A percentile compares a stretch with the other conserved stretches of the same genome.
phyloP scores from a whole-genome alignment of 768 basidiomycete species.

The Boletellus ananiceps region DNA sequence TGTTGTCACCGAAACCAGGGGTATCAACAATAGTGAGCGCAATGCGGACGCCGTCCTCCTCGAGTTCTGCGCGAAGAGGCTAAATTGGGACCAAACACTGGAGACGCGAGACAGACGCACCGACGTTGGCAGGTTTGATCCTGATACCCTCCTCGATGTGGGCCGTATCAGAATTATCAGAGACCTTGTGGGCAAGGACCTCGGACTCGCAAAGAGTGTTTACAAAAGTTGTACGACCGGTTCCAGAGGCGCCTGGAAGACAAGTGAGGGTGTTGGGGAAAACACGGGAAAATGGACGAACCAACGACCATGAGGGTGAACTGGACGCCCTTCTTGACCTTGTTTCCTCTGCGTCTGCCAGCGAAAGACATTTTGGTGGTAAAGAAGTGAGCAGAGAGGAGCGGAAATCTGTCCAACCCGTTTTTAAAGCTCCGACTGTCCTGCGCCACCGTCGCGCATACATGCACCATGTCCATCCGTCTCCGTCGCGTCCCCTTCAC shows the following conservation, averaged over 20 bases:
- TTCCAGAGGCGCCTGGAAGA: constrained; percentile 85
- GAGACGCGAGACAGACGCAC: constrained; percentile 35
- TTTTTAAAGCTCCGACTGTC: constrained; percentile 32
- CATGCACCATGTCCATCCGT: constrained; percentile 11
- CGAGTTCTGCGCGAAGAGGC: constrained; percentile 62
- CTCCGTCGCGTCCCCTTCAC: constrained; percentile 10
- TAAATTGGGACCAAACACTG: neutral
- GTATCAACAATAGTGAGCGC: constrained; percentile 98
- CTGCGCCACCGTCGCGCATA: constrained; percentile 33
- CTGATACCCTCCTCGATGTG: constrained; percentile 92
- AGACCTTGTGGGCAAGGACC: constrained; percentile 83
- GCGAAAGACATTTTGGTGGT: constrained; percentile 69
- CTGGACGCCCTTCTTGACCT: constrained; percentile 98
- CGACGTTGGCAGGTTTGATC: constrained; percentile 93
- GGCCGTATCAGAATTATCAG: constrained; percentile 79
- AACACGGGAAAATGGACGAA: constrained; percentile 37
- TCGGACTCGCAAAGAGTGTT: constrained; percentile 98
- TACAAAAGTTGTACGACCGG: constrained; percentile 96
- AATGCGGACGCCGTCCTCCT: constrained; percentile 97
- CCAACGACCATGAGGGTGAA: constrained; percentile 98
- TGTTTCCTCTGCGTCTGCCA: constrained; percentile 84
- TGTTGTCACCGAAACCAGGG: constrained; percentile 97
- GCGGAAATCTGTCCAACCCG: constrained; percentile 29
- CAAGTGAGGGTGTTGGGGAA: neutral
- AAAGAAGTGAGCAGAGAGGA: constrained; percentile 29